Percentiles rank a stretch among this genome's conserved stretches.
These are phyloP conservation scores for Flaveria floridana DNA, from an alignment of 140 eudicot species.

Conservation along the genomic window DNA sequence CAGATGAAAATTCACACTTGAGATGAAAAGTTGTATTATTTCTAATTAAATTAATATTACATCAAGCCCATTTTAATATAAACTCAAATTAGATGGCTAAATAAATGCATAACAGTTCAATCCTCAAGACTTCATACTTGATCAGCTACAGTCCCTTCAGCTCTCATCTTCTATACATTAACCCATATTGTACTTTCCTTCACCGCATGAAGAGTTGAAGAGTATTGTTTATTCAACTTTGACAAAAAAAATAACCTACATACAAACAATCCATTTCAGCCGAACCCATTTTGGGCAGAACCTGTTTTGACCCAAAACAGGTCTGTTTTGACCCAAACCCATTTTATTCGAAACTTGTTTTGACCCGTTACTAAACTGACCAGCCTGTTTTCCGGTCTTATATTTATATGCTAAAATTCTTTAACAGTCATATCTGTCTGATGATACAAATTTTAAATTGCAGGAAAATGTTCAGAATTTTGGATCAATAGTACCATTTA, in stretches of 20 bases:
- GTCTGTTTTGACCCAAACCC: neutral
- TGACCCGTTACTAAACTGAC: neutral
- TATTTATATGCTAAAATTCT: too few relatives aligned
- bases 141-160: neutral
- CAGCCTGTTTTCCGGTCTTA: too few relatives aligned
- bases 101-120: neutral
- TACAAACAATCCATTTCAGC: neutral
- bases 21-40: too few relatives aligned
- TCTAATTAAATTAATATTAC: too few relatives aligned
- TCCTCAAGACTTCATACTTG: neutral
- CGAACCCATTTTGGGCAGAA: neutral
- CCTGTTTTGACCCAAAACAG: too few relatives aligned
- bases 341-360: neutral
- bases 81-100: too few relatives aligned
- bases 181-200: neutral
- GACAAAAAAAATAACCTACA: neutral
- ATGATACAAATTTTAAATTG: neutral
- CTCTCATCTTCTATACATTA: neutral
- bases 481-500: neutral
- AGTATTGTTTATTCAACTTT: neutral
- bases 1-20: too few relatives aligned
- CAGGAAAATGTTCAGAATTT: neutral
- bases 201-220: neutral
- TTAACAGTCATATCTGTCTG: too few relatives aligned
- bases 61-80: too few relatives aligned